These are phyloP conservation scores for Pseudopithomyces chartarum DNA, from an alignment of 2,329 filamentous ascomycete species.

Conservation along the genomic window DNA sequence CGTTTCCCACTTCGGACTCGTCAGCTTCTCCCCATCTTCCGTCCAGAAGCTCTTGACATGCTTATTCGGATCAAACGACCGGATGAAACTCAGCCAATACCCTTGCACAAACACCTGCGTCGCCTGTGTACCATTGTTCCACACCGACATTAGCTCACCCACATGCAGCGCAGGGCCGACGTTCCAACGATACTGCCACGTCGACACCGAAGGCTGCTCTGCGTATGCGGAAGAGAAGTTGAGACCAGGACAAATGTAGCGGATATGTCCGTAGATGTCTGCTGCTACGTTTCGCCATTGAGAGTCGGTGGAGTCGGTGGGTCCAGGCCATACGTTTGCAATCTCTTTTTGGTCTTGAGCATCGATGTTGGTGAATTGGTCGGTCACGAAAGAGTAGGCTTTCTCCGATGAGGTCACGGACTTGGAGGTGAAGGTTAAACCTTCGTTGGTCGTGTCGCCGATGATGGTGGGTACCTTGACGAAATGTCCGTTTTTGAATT, in stretches of 20 bases:
- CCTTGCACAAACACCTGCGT: constrained; percentile 39
- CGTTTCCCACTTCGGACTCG: constrained; percentile 33
- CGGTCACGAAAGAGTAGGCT: constrained; percentile 43
- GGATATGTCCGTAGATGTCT: constrained; percentile 54
- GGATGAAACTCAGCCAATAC: constrained; percentile 54
- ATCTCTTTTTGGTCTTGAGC: constrained; percentile 31
- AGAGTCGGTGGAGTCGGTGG: constrained; percentile 29
- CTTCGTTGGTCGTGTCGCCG: constrained; percentile 53
- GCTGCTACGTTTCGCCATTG: constrained; percentile 45
- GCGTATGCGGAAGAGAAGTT: constrained; percentile 45
- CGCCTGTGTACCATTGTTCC: constrained; percentile 40
- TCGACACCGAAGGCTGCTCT: constrained; percentile 28
- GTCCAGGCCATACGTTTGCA: constrained; percentile 34
- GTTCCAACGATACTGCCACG: constrained; percentile 58
- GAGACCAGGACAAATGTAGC: constrained; percentile 55
- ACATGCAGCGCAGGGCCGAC: constrained; percentile 48
- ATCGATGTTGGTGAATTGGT: constrained; percentile 46
- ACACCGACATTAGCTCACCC: constrained; percentile 45
- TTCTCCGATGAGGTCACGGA: constrained; percentile 37
- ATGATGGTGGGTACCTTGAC: constrained; percentile 50
- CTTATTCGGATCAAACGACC: constrained; percentile 47
- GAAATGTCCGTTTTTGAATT: constrained; percentile 44
- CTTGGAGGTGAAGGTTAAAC: constrained; percentile 47
- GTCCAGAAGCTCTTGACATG: constrained; percentile 30
- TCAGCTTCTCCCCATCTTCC: constrained; percentile 18